phyloP scores from a whole-genome alignment of 192 early-diverging fungal genomes.

The Borealophlyctis nickersoniae region DNA sequence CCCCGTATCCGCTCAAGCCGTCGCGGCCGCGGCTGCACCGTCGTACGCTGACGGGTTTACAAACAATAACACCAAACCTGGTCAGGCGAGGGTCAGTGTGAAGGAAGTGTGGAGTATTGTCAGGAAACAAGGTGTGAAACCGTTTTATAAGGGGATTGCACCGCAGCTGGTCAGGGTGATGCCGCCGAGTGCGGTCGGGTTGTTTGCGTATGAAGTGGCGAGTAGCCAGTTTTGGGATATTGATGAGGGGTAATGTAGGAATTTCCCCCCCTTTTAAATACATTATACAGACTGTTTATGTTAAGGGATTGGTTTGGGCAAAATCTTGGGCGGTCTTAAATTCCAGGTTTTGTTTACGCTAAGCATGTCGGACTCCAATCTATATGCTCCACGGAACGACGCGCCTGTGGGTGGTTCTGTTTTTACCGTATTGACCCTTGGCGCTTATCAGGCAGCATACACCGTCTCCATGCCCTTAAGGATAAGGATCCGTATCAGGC shows the following conservation, averaged over 20 bases:
- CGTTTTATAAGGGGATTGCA: constrained; percentile 46
- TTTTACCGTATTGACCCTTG: too few species aligned
- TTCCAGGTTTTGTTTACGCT: too few species aligned
- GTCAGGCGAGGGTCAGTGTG: constrained; percentile 11
- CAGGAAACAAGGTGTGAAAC: constrained; percentile 24
- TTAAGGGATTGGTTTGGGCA: too few species aligned
- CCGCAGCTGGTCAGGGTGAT: constrained; percentile 45
- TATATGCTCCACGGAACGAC: too few species aligned
- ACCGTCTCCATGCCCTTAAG: too few species aligned
- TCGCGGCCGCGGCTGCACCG: constrained; percentile 16
- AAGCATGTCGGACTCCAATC: too few species aligned
- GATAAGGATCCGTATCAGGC: too few species aligned
- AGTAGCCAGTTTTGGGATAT: constrained; percentile 39
- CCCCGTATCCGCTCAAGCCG: constrained; percentile 12
- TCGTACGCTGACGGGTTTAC: constrained; percentile 22
- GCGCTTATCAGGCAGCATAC: too few species aligned
- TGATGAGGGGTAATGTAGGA: constrained; percentile 24
- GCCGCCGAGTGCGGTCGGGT: constrained; percentile 47
- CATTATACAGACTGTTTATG: too few species aligned
- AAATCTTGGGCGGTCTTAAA: too few species aligned
- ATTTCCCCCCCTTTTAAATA: too few species aligned
- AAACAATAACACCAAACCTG: constrained; percentile 9
- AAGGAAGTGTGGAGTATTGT: constrained; percentile 24
- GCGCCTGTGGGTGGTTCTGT: too few species aligned
- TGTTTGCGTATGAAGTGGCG: constrained; percentile 51